These are phyloP conservation scores for Rhizopogon vinicolor DNA, from an alignment of 768 basidiomycete species.

Conservation along the genomic window DNA sequence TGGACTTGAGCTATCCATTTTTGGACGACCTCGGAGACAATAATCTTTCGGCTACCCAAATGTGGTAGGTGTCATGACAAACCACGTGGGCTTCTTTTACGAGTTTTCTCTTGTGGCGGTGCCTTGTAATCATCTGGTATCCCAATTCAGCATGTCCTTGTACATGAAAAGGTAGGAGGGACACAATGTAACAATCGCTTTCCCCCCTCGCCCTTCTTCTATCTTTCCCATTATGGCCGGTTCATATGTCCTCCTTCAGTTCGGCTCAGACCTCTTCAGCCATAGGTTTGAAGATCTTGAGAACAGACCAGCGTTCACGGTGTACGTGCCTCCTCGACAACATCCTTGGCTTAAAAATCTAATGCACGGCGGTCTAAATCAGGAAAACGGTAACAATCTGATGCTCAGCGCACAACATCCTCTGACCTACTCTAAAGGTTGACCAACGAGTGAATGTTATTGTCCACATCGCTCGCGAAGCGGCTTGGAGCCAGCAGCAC, in stretches of 20 bases:
- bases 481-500: slow-evolving; percentile 62
- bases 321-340: slow-evolving; percentile 40
- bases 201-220: slow-evolving; percentile 16
- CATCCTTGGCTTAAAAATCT: slow-evolving; percentile 4
- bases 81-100: slow-evolving; percentile 23
- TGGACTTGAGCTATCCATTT: too few relatives aligned
- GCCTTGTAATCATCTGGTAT: slow-evolving; percentile 17
- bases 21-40: too few relatives aligned
- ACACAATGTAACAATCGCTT: slow-evolving; percentile 8
- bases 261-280: slow-evolving; percentile 57
- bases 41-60: too few relatives aligned
- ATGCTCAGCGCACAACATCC: background rate
- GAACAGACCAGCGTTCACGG: slow-evolving; percentile 57
- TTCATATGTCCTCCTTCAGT: slow-evolving; percentile 55
- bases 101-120: slow-evolving; percentile 25
- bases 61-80: too few relatives aligned
- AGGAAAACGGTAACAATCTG: slow-evolving; percentile 17
- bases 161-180: slow-evolving; percentile 31
- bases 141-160: slow-evolving; percentile 39
- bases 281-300: slow-evolving; percentile 62
- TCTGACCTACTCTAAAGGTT: slow-evolving; percentile 33
- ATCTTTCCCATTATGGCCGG: slow-evolving; percentile 26
- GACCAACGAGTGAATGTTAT: slow-evolving; percentile 56
- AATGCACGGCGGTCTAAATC: background rate
- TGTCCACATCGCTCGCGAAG: slow-evolving; percentile 60